Base-by-base conservation (phyloP, 164 flowering plant species). In the Dillenia turbinata region DNA sequence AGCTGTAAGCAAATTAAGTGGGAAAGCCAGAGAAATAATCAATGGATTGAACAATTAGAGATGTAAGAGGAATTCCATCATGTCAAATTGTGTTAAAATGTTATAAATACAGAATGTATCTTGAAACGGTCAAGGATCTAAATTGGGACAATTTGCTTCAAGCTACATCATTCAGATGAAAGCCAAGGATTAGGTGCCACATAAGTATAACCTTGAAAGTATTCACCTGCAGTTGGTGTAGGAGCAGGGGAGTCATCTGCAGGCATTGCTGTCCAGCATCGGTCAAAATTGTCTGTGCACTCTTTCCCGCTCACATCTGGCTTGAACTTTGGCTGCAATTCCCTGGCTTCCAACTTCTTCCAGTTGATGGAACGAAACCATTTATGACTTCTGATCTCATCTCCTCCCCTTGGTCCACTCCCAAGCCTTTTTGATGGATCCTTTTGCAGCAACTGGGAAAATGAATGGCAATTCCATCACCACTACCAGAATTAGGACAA, bases 211-310 rank as follows among this genome's bases (percentile, higher is more conserved):
- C 96, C 96, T 48, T 84, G 80, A 54, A 90, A 87, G 73, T 82
- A 83, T 64, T 77, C 91, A 26, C 85, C 89, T 1, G 86, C 64
- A 9, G 90, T 84, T 16, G 97, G 94, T 1, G 90, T 90, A 5
- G 89, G 71, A 52, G 95, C 97, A 16, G 97, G 94, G 7, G 95
- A 90, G 70, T 90, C 95, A 62, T 82, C 80, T 14, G 71, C 66
- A 13, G 95, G 90, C 95, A 88, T 82, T 62, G 81, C 65, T 0
- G 94, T 88, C 97, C 97, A 90, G 69, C 94, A 86, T 44, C 62
- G 52, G 54, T 88, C 97, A 54, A 90, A 90, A 62, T 90, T 90
- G 40, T 85, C 94, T 1, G 85, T 88, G 75, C 97, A 88, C 26
- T 88, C 88, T 60, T 68, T 78, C 49, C 97, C 97, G 53, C 47